phyloP scores from a whole-genome alignment of 2,329 filamentous ascomycete genomes.

The Claviceps purpurea region DNA sequence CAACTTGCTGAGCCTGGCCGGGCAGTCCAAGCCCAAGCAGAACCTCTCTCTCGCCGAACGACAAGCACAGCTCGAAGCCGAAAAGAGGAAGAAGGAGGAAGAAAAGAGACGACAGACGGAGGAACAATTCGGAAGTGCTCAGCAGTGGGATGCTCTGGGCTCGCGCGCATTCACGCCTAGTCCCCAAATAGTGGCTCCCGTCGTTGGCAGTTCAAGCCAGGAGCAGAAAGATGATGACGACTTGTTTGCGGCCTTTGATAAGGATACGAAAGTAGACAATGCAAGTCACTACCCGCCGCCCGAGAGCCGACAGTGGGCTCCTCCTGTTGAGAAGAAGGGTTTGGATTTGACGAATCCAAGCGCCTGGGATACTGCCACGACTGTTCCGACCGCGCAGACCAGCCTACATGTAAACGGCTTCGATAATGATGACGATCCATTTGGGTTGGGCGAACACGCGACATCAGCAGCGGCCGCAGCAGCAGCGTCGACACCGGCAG shows the following conservation, averaged over 20 bases:
- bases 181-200: constrained; percentile 14
- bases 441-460: constrained; percentile 56
- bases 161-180: constrained; percentile 32
- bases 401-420: constrained; percentile 21
- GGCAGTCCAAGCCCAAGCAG: constrained; percentile 41
- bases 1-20: constrained; percentile 50
- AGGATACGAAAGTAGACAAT: constrained; percentile 53
- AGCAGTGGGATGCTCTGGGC: constrained; percentile 65
- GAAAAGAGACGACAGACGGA: constrained; percentile 60
- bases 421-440: constrained; percentile 75
- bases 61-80: constrained; percentile 51
- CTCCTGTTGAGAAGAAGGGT: constrained; percentile 24
- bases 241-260: constrained; percentile 54
- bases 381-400: constrained; percentile 8
- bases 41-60: constrained; percentile 70
- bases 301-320: constrained; percentile 30
- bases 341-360: constrained; percentile 40
- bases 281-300: constrained; percentile 50
- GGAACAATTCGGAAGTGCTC: constrained; percentile 61
- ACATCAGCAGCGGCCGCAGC: constrained; percentile 14
- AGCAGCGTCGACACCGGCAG: constrained; percentile 20
- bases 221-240: constrained; percentile 36
- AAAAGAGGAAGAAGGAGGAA: constrained; percentile 60
- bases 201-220: constrained; percentile 8
- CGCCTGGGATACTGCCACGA: constrained; percentile 31